These are phyloP conservation scores for Yarrowia keelungensis DNA, from an alignment of 805 yeast species.

Conservation along the genomic window DNA sequence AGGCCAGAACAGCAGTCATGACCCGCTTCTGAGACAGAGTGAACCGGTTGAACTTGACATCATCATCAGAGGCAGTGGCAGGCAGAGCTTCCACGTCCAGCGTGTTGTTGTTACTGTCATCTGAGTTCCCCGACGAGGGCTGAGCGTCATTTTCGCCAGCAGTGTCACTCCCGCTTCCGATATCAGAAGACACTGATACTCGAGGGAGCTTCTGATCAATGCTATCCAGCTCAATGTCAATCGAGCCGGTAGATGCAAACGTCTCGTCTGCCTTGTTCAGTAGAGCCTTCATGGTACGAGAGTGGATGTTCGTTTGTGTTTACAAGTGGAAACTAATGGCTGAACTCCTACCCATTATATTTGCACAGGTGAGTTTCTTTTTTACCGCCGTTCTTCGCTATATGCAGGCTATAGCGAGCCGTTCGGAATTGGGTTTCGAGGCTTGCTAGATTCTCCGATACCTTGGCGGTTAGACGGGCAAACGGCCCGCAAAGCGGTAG, in stretches of 20 bases:
- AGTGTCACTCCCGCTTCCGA: conserved; percentile 19
- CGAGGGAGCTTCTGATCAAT: conserved; percentile 29
- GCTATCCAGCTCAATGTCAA: conserved; percentile 33
- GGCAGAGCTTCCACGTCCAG: conserved; percentile 22
- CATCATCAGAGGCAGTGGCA: conserved; percentile 28
- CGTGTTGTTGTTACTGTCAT: not conserved
- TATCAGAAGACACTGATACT: conserved; percentile 17
- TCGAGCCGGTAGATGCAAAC: conserved; percentile 16
- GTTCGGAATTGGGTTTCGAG: conserved; percentile 30
- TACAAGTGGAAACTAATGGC: conserved; percentile 1
- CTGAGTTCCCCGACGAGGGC: not conserved
- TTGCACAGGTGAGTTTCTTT: conserved; percentile 7
- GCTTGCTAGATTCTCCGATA: conserved; percentile 8
- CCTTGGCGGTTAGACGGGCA: conserved; percentile 32
- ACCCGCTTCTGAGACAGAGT: conserved; percentile 22
- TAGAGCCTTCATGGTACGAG: conserved; percentile 14
- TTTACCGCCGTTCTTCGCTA: conserved; percentile 21
- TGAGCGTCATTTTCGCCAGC: conserved; percentile 1
- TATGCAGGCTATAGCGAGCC: conserved; percentile 35
- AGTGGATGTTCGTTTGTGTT: not conserved
- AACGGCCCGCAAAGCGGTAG: not conserved
- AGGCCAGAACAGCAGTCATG: conserved; percentile 38
- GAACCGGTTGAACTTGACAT: conserved; percentile 37
- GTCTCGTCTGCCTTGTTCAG: conserved; percentile 34
- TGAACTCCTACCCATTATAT: conserved; percentile 5